A percentile compares a stretch with the other conserved stretches of the same genome.
Evolutionary conservation across 1,139 yeast species (phyloP).

Genomic region (Pichia sorboxylosa): DNA sequence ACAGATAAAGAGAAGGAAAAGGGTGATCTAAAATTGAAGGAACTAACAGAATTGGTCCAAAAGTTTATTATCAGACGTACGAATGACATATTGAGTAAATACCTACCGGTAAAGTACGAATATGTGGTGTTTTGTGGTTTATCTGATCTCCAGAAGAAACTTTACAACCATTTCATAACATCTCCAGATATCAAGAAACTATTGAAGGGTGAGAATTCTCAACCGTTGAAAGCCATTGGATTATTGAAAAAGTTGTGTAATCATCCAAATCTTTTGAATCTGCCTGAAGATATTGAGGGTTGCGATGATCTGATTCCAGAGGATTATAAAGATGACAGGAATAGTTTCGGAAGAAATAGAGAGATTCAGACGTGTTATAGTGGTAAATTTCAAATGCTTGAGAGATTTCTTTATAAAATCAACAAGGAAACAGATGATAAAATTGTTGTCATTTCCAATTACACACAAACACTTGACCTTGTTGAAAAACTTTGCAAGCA

Average conservation of each 20-base stretch:
- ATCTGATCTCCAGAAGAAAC: conserved; percentile 60
- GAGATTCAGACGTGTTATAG: conserved; percentile 51
- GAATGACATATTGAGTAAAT: conserved; percentile 86
- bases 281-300: conserved; percentile 71
- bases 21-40: conserved; percentile 65
- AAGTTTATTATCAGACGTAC: conserved; percentile 91
- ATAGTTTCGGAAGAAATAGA: conserved; percentile 31
- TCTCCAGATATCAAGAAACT: conserved; percentile 70
- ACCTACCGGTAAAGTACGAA: conserved; percentile 89
- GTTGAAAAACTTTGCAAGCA: conserved; percentile 76
- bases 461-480: conserved; percentile 85
- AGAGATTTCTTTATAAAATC: conserved; percentile 67
- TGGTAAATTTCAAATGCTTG: conserved; percentile 54
- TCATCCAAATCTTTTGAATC: conserved; percentile 75
- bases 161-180: conserved; percentile 66
- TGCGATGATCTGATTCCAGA: conserved; percentile 57
- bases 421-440: conserved; percentile 79
- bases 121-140: conserved; percentile 86
- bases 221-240: conserved; percentile 86
- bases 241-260: conserved; percentile 80
- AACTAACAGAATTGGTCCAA: conserved; percentile 67
- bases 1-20: conserved; percentile 61
- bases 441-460: conserved; percentile 86
- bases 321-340: conserved; percentile 42
- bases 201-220: conserved; percentile 60